A percentile compares a stretch with the other conserved stretches of the same genome.
These are phyloP conservation scores for Salix udensis DNA, from an alignment of 345 rosid genomes.

Conservation along the genomic window DNA sequence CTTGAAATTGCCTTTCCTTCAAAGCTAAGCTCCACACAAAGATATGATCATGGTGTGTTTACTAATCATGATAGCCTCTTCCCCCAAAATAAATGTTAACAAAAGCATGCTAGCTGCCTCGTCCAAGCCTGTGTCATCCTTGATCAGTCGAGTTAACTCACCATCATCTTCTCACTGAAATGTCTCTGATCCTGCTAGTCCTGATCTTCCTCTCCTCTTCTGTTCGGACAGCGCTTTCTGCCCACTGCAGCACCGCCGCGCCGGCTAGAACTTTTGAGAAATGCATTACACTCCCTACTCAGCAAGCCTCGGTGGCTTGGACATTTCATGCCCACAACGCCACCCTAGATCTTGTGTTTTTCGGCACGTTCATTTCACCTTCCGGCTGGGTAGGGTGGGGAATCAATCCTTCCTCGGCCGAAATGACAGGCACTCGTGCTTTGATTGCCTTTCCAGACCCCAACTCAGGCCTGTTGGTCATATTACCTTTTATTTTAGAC, in stretches of 20 bases:
- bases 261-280: slow-evolving; percentile 58
- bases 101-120: slow-evolving; percentile 3
- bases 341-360: slow-evolving; percentile 80
- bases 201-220: slow-evolving; percentile 26
- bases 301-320: slow-evolving; percentile 94
- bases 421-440: slow-evolving; percentile 86
- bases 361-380: slow-evolving; percentile 88
- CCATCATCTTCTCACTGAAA: slow-evolving; percentile 4
- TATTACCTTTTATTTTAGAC: slow-evolving; percentile 74
- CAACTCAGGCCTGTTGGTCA: slow-evolving; percentile 68
- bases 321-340: slow-evolving; percentile 75
- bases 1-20: slow-evolving; percentile 36
- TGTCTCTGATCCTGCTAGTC: slow-evolving; percentile 22
- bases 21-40: slow-evolving; percentile 34
- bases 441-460: slow-evolving; percentile 89
- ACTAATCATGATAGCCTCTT: not conserved
- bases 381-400: slow-evolving; percentile 99
- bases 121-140: not conserved
- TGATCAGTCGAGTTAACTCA: not conserved
- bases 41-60: not conserved
- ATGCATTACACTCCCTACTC: slow-evolving; percentile 80
- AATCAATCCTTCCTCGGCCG: slow-evolving; percentile 62
- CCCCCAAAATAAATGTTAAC: slow-evolving; percentile 9
- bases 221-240: slow-evolving; percentile 31
- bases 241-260: slow-evolving; percentile 58